Evolutionary conservation across 768 basidiomycete genomes (phyloP).

Genomic region (Suillus luteus): DNA sequence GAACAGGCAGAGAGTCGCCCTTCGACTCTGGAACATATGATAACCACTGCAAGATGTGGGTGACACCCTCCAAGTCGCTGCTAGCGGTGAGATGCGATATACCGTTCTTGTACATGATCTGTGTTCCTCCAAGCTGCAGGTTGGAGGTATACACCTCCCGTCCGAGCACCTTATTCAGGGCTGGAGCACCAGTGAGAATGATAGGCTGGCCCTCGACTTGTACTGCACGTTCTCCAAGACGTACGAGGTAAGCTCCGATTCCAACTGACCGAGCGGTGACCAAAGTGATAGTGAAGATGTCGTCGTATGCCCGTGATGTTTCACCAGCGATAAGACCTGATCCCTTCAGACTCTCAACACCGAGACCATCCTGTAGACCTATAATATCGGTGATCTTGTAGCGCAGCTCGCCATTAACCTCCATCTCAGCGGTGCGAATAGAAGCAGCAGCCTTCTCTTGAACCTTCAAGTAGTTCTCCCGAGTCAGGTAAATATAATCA

Average conservation of each 20-base stretch:
- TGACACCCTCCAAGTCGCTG: constrained; percentile 94
- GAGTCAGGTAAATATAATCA: constrained; percentile 93
- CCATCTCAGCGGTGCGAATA: constrained; percentile 81
- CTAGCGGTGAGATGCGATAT: constrained; percentile 94
- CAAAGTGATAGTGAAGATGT: constrained; percentile 99
- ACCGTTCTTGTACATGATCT: constrained; percentile 99
- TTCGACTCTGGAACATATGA: constrained; percentile 89
- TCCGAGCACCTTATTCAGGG: constrained; percentile 98
- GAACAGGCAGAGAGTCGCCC: constrained; percentile 78
- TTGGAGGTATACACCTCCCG: constrained; percentile 99
- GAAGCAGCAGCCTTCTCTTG: constrained; percentile 81
- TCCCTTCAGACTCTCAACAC: constrained; percentile 93
- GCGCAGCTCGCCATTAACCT: constrained; percentile 83
- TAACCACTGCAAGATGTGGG: constrained; percentile 92
- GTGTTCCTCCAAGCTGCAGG: constrained; percentile 98
- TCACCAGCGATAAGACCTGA: constrained; percentile 99
- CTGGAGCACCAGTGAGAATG: constrained; percentile 95
- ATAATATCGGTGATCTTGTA: constrained; percentile 97
- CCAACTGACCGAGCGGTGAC: constrained; percentile 99
- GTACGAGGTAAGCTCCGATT: constrained; percentile 98
- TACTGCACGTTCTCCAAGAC: constrained; percentile 95
- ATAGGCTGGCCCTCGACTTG: constrained; percentile 99
- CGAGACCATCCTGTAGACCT: constrained; percentile 95
- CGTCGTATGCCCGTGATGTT: constrained; percentile 97
- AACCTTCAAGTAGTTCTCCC: constrained; percentile 86